phyloP scores from a whole-genome alignment of 495 filamentous ascomycete genomes.

The Evernia prunastri region DNA sequence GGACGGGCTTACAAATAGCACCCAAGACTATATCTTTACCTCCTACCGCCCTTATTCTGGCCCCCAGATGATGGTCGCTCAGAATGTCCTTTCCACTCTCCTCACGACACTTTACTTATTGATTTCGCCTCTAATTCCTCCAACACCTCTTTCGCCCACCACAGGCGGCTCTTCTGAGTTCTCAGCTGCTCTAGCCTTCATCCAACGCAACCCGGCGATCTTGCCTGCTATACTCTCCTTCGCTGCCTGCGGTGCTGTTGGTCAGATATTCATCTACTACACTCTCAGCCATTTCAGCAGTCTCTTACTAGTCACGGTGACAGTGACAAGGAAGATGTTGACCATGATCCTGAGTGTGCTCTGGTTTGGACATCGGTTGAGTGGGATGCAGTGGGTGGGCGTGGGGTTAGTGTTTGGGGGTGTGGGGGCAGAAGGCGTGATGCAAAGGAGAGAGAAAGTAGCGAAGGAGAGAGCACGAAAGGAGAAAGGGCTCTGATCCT shows the following conservation, averaged over 20 bases:
- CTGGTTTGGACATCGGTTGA: conserved; percentile 85
- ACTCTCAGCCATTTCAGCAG: conserved; percentile 87
- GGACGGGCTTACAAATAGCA: conserved; percentile 92
- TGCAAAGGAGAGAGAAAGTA: conserved; percentile 75
- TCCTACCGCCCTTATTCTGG: conserved; percentile 72
- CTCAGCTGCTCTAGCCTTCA: conserved; percentile 68
- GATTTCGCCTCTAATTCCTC: conserved; percentile 68
- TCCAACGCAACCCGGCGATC: conserved; percentile 68
- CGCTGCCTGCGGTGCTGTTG: conserved; percentile 84
- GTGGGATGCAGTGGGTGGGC: conserved; percentile 82
- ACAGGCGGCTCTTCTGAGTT: conserved; percentile 59
- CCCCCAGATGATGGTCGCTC: conserved; percentile 99
- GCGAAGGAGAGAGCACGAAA: conserved; percentile 61
- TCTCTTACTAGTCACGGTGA: conserved; percentile 89
- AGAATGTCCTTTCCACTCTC: conserved; percentile 74
- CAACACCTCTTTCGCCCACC: conserved; percentile 51
- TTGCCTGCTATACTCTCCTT: conserved; percentile 83
- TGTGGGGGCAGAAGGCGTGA: conserved; percentile 81
- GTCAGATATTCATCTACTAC: conserved; percentile 97
- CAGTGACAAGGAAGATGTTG: conserved; percentile 96
- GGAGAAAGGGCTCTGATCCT: conserved; percentile 37
- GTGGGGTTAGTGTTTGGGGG: conserved; percentile 91
- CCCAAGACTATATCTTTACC: conserved; percentile 89
- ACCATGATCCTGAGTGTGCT: conserved; percentile 96
- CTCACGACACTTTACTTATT: conserved; percentile 71